Evolutionary conservation across 371 early-diverging fungal species (phyloP).

Genomic region (Nematocida minor): DNA sequence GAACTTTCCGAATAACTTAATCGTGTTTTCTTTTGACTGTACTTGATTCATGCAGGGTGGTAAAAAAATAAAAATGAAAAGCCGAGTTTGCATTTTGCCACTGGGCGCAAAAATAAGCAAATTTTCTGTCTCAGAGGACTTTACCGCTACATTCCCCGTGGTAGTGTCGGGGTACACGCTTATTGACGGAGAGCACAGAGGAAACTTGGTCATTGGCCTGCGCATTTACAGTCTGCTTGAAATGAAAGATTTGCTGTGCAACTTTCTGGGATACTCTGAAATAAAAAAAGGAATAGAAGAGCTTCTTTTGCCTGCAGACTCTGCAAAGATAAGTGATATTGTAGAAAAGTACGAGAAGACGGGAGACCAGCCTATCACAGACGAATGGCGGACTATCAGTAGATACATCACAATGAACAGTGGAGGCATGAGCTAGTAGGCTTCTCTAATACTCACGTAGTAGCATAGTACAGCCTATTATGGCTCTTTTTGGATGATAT

Average conservation of each 20-base stretch:
- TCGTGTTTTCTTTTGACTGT: constrained; percentile 20
- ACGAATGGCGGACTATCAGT: neutral
- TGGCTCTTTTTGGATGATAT: too few species aligned
- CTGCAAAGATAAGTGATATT: neutral
- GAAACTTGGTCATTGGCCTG: neutral
- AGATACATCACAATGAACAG: neutral
- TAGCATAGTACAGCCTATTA: neutral
- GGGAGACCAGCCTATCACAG: neutral
- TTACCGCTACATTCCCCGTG: neutral
- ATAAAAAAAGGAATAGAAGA: neutral
- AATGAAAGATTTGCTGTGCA: neutral
- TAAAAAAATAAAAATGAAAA: constrained; percentile 41
- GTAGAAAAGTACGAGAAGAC: neutral
- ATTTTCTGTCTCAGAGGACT: neutral
- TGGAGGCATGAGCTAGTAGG: too few species aligned
- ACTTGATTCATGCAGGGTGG: constrained; percentile 47
- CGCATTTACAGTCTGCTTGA: neutral
- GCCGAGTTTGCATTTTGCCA: neutral
- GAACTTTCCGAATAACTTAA: constrained; percentile 61
- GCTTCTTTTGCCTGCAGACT: neutral
- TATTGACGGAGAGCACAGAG: neutral
- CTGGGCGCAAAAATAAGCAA: neutral
- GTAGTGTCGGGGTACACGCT: neutral
- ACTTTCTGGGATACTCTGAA: neutral
- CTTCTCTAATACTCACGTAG: too few species aligned